Base-by-base conservation (phyloP, 371 early-diverging fungal species). In the Mucor lusitanicus region DNA sequence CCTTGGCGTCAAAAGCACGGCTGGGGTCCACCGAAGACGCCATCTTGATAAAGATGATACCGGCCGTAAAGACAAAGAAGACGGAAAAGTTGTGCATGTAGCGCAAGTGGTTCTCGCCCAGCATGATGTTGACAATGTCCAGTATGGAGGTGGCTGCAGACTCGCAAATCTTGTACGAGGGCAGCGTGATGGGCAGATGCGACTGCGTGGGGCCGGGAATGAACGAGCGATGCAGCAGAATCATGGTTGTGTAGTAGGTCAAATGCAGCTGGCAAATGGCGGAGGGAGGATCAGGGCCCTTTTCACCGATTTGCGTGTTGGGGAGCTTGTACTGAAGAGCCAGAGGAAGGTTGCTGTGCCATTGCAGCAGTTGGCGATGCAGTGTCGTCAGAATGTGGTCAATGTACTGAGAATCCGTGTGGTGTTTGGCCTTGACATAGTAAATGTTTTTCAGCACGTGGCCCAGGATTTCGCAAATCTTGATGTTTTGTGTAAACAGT, bases 101-200 rank as follows among this genome's bases (percentile, higher is more conserved):
- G 5, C 68, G 71, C 25, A 83, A 54, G 19, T 72, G 72, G 15
- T 73, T 71, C 48, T 75, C 72, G 15, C 64, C 71, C 25, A 77
- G 56, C 73, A 83, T 74, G 37, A 76, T 72, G 40, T 83, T 79
- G 19, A 72, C 75, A 59, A 87, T 84, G 35, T 84, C 78, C 15
- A 83, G 61, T 55, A 85, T 82, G 0, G 83, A 74, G 0, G 72
- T 76, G 0, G 87, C 85, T 1, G 83, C 80, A 17, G 78, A 81
- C 11, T 76, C 76, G 48, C 87, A 87, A 4, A 82, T 74, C 15
- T 81, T 70, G 64, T 71, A 80, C 2, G 73, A 77, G 3, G 83
- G 82, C 17, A 79, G 59, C 3, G 83, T 79, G 1, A 67, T 67
- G 7, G 71, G 65, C 9, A 54, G 35, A 3, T 68, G 59, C 4